Evolutionary conservation across 2,329 filamentous ascomycete genomes (phyloP), one percentile per base, ranked within the genome.

Genomic region (Aspergillus sp.): DNA sequence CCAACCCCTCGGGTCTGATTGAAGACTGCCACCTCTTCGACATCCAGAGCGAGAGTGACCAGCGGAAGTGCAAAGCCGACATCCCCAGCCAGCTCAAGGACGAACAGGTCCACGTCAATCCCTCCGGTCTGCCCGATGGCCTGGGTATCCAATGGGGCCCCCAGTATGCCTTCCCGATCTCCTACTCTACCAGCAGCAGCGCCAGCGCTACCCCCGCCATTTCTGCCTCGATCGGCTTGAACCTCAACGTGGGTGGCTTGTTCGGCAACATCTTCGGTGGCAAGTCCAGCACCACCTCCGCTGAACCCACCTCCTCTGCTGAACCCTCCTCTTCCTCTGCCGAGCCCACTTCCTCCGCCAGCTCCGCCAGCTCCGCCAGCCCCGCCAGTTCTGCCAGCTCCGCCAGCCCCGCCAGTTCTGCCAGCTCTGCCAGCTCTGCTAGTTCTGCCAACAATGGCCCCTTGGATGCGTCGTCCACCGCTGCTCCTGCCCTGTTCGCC

Each of bases 11-110:
- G 7, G 90, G 90, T 32, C 59, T 73, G 38, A 80, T 94, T 41
- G 59, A 75, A 39, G 88, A 90, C 65, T 96, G 90, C 70, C 69
- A 79, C 0, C 56, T 93, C 29, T 95, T 96, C 69, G 71, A 75
- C 44, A 72, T 94, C 46, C 81, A 90, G 63, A 67, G 67, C 44
- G 74, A 81, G 28, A 64, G 67, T 0, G 72, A 75, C 7, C 75
- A 78, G 59, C 57, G 63, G 1, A 57, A 78, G 48, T 94, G 89
- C 72, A 72, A 74, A 43, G 77, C 91, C 60, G 61, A 78, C 1
- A 51, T 82, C 1, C 84, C 86, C 3, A 51, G 66, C 0, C 55
- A 60, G 0, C 64, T 93, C 19, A 60, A 64, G 1, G 52, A 71
- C 6, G 88, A 94, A 80, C 45, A 63, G 72, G 36, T 39, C 36